phyloP scores from a whole-genome alignment of 345 rosid species.

The Populus simonii region DNA sequence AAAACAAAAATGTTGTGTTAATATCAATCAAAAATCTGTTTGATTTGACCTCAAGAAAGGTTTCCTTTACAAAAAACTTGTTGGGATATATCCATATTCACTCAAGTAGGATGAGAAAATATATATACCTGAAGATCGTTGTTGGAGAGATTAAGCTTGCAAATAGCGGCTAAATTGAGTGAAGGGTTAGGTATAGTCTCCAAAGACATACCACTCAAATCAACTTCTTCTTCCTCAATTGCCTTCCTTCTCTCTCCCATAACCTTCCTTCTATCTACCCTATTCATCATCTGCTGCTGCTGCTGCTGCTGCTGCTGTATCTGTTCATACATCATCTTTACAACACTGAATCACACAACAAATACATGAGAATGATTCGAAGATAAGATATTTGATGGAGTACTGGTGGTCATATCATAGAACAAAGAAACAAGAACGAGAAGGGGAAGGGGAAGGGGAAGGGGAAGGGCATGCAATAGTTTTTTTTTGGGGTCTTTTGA shows the following conservation, averaged over 20 bases:
- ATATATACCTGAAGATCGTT: conserved; percentile 71
- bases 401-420: not conserved
- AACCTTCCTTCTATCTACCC: conserved; percentile 15
- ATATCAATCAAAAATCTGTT: not conserved
- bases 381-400: not conserved
- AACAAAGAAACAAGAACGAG: not conserved
- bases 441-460: too few relatives aligned
- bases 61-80: not conserved
- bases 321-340: conserved; percentile 37
- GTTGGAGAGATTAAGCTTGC: conserved; percentile 74
- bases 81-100: not conserved
- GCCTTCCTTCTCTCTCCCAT: not conserved
- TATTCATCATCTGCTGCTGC: conserved; percentile 8
- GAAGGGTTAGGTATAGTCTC: conserved; percentile 57
- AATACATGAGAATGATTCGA: not conserved
- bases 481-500: not conserved
- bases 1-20: not conserved
- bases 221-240: conserved; percentile 35
- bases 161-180: conserved; percentile 52
- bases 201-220: conserved; percentile 67
- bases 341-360: not conserved
- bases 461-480: too few relatives aligned
- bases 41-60: not conserved
- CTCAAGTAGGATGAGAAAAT: not conserved
- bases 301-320: conserved; percentile 23